Percentiles rank a stretch among this genome's conserved stretches.
Evolutionary conservation across 2,329 filamentous ascomycete genomes (phyloP).

Genomic region (Penicillium digitatum): DNA sequence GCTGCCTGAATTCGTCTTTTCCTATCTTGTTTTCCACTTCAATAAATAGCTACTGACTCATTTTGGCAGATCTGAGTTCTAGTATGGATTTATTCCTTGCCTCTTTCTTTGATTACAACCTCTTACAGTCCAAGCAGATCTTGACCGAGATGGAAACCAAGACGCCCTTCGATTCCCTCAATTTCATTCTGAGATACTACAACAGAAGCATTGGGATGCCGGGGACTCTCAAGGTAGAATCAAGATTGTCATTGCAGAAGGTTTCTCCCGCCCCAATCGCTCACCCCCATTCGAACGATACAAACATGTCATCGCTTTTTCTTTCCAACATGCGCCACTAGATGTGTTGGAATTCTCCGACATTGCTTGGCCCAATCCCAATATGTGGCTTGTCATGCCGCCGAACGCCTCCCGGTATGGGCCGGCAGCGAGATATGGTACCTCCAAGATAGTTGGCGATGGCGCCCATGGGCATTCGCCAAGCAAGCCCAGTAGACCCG

Average conservation of each 20-base stretch:
- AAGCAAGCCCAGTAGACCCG: slow-evolving; percentile 32
- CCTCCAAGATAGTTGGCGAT: slow-evolving; percentile 48
- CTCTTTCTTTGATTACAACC: slow-evolving; percentile 32
- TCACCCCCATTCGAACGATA: slow-evolving; percentile 58
- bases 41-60: neutral
- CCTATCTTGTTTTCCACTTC: neutral
- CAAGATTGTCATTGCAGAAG: slow-evolving; percentile 71
- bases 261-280: slow-evolving; percentile 53
- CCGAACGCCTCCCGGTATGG: slow-evolving; percentile 37
- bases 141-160: slow-evolving; percentile 56
- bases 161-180: slow-evolving; percentile 66
- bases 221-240: slow-evolving; percentile 69
- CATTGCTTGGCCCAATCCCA: slow-evolving; percentile 75
- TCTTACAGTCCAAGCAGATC: slow-evolving; percentile 22
- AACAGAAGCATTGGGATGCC: slow-evolving; percentile 67
- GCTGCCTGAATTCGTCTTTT: neutral
- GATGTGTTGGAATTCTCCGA: slow-evolving; percentile 68
- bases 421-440: slow-evolving; percentile 25
- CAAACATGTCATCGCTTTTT: slow-evolving; percentile 71
- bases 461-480: slow-evolving; percentile 61
- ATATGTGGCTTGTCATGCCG: slow-evolving; percentile 59
- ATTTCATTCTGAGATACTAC: slow-evolving; percentile 66
- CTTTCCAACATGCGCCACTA: slow-evolving; percentile 82
- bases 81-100: slow-evolving; percentile 28
- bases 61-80: slow-evolving; percentile 34